Evolutionary conservation across 495 filamentous ascomycete species (phyloP), one percentile per base, ranked within the genome.

Genomic region (Delitschia confertaspora): DNA sequence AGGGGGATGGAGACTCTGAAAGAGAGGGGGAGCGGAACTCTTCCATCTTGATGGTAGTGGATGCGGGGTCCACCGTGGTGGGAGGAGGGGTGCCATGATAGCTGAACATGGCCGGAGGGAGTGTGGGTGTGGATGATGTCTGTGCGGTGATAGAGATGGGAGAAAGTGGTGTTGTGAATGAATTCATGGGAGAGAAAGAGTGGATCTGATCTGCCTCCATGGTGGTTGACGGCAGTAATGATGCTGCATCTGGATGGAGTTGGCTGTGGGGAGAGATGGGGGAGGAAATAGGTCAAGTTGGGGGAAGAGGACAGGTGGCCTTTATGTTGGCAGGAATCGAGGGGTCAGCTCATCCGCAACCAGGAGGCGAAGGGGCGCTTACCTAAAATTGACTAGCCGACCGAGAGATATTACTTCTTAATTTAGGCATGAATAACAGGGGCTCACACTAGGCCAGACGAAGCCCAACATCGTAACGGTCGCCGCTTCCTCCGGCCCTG

Each of bases 1-100:
- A 17, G 33, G 33, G 31, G 11, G 30, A 33, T 4, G 35, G 6
- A 1, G 45, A 30, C n/a, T n/a, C n/a, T 0, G 16, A 3, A 10
- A 9, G 17, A 23, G 31, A 42, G 24, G 25, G 23, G 14, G 43
- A 19, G 33, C 39, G n/a, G 18, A 57, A 36, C 36, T 57, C 49
- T 29, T 57, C 49, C 53, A 57, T 52, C 41, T 59, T 59, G 48
- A 59, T 53, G 38, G 50, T 54, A 40, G 48, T 42, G 33, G 33
- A 20, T 13, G 33, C 8, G 14, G 27, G 31, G 39, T 49, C 31
- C 10, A 42, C 11, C 19, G n/a, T 8, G 14, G 33, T 37, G 11
- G 45, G 37, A 16, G 48, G 45, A 4, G 53, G 37, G 11, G 38
- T 42, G 29, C 38, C 16, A 17, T 43, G 37, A 6, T 42, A 35